Evolutionary conservation across 1,284 basidiomycete species (phyloP).

Genomic region (Ustilago bromivora): DNA sequence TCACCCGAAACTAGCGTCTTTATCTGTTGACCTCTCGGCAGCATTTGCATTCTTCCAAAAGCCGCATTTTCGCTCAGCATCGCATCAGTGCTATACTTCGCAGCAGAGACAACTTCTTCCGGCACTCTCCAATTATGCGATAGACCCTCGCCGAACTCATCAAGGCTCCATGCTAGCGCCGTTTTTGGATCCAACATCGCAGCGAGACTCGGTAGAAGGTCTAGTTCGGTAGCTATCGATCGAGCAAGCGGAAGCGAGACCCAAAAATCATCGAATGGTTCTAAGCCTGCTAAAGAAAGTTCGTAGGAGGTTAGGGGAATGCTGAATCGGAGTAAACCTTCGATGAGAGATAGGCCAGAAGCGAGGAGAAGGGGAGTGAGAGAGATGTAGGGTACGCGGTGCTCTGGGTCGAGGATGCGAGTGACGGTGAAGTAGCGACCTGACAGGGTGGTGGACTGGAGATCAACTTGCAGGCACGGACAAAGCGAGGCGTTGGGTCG

Average conservation of each 20-base stretch:
- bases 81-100: slow-evolving; percentile 32
- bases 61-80: slow-evolving; percentile 11
- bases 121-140: slow-evolving; percentile 48
- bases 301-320: slow-evolving; percentile 11
- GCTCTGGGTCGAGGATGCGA: slow-evolving; percentile 50
- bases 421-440: slow-evolving; percentile 9
- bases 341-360: slow-evolving; percentile 19
- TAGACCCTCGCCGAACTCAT: slow-evolving; percentile 25
- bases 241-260: slow-evolving; percentile 27
- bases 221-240: slow-evolving; percentile 13
- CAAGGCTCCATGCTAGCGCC: slow-evolving; percentile 30
- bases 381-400: slow-evolving; percentile 37
- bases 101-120: slow-evolving; percentile 14
- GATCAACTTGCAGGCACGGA: slow-evolving; percentile 24
- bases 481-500: slow-evolving; percentile 37
- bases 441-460: not conserved
- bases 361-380: slow-evolving; percentile 31
- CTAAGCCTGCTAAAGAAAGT: slow-evolving; percentile 36
- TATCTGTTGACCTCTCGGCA: slow-evolving; percentile 32
- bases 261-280: slow-evolving; percentile 52
- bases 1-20: slow-evolving; percentile 32
- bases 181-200: slow-evolving; percentile 21
- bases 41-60: slow-evolving; percentile 11
- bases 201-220: slow-evolving; percentile 1
- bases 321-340: slow-evolving; percentile 35